Evolutionary conservation across 305 asterid species (phyloP).

Genomic region (Nicotiana rustica): DNA sequence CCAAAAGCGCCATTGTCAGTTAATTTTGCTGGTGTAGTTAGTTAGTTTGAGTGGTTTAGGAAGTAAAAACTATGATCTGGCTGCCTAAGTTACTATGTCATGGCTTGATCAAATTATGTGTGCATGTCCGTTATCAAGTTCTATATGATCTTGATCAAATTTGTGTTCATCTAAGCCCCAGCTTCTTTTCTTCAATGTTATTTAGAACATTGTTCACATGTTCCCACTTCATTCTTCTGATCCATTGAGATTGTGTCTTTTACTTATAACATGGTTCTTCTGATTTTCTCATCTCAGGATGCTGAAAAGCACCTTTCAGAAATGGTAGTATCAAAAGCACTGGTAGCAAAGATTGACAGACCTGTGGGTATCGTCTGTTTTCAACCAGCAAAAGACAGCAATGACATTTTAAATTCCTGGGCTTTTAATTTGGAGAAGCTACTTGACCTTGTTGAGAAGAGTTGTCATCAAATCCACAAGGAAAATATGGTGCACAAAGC

Average conservation of each 20-base stretch:
- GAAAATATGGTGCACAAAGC: constrained; percentile 95
- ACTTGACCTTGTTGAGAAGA: constrained; percentile 97
- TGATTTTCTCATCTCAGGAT: constrained; percentile 55
- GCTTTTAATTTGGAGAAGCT: constrained; percentile 86
- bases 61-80: constrained; percentile 24
- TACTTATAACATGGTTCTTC: neutral
- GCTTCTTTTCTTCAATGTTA: neutral
- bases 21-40: neutral
- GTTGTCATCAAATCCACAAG: constrained; percentile 99
- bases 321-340: constrained; percentile 93
- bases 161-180: neutral
- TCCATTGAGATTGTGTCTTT: neutral
- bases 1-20: neutral
- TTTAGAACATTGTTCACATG: neutral
- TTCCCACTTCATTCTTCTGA: neutral
- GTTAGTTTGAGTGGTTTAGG: neutral
- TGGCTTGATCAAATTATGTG: neutral
- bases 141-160: neutral
- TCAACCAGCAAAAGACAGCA: constrained; percentile 84
- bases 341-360: constrained; percentile 87
- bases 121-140: neutral
- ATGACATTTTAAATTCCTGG: constrained; percentile 91
- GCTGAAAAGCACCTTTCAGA: constrained; percentile 93
- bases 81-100: neutral
- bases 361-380: constrained; percentile 79